Base-by-base conservation (phyloP, 805 yeast species). In the Pichia kluyveri region DNA sequence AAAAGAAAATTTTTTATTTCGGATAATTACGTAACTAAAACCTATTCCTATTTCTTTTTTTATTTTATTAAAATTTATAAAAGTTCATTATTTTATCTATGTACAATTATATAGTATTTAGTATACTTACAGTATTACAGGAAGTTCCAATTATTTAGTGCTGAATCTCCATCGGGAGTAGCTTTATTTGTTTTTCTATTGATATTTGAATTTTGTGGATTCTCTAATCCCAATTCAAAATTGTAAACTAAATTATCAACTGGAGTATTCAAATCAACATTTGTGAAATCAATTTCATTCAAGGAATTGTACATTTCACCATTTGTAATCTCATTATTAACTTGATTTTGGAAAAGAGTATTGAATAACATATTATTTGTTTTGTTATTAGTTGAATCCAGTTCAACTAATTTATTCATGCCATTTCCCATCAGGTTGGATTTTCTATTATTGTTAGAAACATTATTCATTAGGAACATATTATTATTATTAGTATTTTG, bases 271-370 rank as follows among this genome's bases (percentile, higher is more conserved):
- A 65, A 44, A 53, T 67, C 70, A 38, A 62, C 71, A 49, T 66
- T 66, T 8, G 71, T 67, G 49, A 66, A 67, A 52, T 67, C 71
- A 42, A 67, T 66, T 54, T 67, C 71, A 44, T 66, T 64, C 19
- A 65, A 50, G 9, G 68, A 62, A 44, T 64, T 64, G 51, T 60
- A 64, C 42, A 55, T 41, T 15, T 51, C 51, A 41, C 28, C 37
- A 15, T 34, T 34, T 3, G 37, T 27, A 10, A 28, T 30, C 15
- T 40, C 30, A 40, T 27, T 40, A n/a, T 19, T 19, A 11, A 11
- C 15, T 34, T 34, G 37, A 34, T 34, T 34, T 34, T 34, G 37
- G 9, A 34, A 34, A 7, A 34, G 5, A 15, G 5, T 34, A 34
- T 34, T 34, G 18, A 34, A 34, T 15, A 34, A 34, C 12, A 34